Percentiles rank a stretch among this genome's conserved stretches.
These are phyloP conservation scores for Rhizopogon rudus DNA, from an alignment of 768 basidiomycete species.

Conservation along the genomic window DNA sequence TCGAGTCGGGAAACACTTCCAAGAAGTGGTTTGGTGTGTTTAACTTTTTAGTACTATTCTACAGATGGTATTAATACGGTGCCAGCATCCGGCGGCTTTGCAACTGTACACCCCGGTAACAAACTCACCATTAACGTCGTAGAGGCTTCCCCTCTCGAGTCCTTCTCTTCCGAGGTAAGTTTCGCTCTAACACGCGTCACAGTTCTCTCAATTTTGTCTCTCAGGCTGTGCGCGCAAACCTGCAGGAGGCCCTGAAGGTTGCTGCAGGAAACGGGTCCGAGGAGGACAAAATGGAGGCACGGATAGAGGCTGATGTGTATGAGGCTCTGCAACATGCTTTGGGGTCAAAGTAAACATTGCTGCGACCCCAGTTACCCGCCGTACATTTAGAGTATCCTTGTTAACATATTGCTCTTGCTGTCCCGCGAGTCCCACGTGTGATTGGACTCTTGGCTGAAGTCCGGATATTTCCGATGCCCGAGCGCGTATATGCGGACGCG, in stretches of 20 bases:
- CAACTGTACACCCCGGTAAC: conserved; percentile 97
- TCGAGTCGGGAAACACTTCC: conserved; percentile 68
- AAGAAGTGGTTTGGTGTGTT: conserved; percentile 97
- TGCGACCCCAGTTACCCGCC: conserved; percentile 1
- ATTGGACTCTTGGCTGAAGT: neutral
- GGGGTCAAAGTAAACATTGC: conserved; percentile 34
- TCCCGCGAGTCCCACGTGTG: neutral
- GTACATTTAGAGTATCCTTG: conserved; percentile 11
- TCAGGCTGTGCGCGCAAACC: conserved; percentile 85
- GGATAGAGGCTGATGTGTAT: conserved; percentile 93
- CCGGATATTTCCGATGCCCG: neutral
- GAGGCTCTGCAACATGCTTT: conserved; percentile 92
- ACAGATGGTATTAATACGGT: conserved; percentile 1
- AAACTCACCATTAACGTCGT: conserved; percentile 94
- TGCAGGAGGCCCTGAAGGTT: conserved; percentile 84
- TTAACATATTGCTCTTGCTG: neutral
- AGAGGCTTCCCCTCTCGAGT: conserved; percentile 89
- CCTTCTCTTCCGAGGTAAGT: conserved; percentile 85
- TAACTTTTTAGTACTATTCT: neutral
- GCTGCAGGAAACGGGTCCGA: conserved; percentile 82
- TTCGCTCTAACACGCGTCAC: neutral
- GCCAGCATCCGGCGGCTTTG: conserved; percentile 92
- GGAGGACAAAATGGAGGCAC: conserved; percentile 89
- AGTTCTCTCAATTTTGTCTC: conserved; percentile 6
- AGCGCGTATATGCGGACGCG: neutral